These are phyloP conservation scores for Kazachstania psychrophila DNA, from an alignment of 805 yeast genomes.

Conservation along the genomic window DNA sequence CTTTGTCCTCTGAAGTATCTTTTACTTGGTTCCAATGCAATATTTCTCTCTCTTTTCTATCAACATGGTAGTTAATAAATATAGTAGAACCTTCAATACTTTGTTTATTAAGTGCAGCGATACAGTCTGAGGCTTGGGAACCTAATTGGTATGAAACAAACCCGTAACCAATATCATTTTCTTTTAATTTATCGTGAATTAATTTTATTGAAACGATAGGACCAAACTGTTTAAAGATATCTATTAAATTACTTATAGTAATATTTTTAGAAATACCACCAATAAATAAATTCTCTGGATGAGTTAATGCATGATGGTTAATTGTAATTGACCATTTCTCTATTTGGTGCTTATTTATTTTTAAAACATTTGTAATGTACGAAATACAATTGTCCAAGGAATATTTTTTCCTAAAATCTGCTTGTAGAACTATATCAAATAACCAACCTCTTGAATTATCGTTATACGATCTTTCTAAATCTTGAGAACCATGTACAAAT, in stretches of 20 bases:
- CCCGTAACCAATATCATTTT: constrained; percentile 44
- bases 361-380: not conserved
- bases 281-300: constrained; percentile 52
- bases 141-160: constrained; percentile 55
- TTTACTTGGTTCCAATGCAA: constrained; percentile 29
- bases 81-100: constrained; percentile 24
- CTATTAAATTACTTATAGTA: constrained; percentile 31
- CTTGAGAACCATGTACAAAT: constrained; percentile 19
- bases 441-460: constrained; percentile 10
- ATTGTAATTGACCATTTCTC: constrained; percentile 23
- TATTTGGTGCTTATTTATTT: constrained; percentile 1
- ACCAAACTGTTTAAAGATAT: constrained; percentile 35
- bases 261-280: constrained; percentile 38
- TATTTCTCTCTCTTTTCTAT: constrained; percentile 49
- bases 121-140: constrained; percentile 54
- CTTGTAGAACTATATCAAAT: constrained; percentile 22
- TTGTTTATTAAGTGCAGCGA: constrained; percentile 42
- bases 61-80: constrained; percentile 55
- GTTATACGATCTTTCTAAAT: constrained; percentile 11
- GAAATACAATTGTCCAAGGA: constrained; percentile 7
- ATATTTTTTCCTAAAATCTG: constrained; percentile 16
- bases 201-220: constrained; percentile 39
- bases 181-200: constrained; percentile 34
- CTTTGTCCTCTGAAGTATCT: constrained; percentile 37
- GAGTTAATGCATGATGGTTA: constrained; percentile 31